Conservation (phyloP, 2,329 filamentous ascomycete genomes). For the Aspergillus nomiae region DNA sequence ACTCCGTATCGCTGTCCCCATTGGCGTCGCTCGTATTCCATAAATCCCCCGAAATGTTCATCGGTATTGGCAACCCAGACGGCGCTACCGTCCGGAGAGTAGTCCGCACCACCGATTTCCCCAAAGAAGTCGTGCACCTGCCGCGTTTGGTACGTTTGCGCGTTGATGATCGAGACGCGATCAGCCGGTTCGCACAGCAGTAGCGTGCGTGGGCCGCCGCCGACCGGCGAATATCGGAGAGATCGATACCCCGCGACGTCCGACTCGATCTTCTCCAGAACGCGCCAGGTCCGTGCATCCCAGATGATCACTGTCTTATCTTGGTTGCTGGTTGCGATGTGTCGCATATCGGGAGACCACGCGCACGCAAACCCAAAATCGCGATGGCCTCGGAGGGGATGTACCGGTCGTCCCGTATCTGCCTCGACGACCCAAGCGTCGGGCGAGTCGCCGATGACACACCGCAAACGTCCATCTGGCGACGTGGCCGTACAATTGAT, state of each 20-base stretch:
- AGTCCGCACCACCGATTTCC: conserved; percentile 48
- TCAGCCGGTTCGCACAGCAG: conserved; percentile 48
- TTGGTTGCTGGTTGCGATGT: conserved; percentile 50
- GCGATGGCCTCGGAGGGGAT: conserved; percentile 41
- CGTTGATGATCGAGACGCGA: conserved; percentile 47
- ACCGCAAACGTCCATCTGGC: conserved; percentile 45
- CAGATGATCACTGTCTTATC: conserved; percentile 50
- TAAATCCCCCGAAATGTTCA: conserved; percentile 46
- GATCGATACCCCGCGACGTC: conserved; percentile 49
- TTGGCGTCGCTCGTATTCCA: conserved; percentile 45
- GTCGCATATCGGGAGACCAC: conserved; percentile 51
- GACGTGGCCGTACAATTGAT: conserved; percentile 51
- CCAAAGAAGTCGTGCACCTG: conserved; percentile 51
- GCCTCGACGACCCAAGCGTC: conserved; percentile 47
- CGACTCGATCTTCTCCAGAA: conserved; percentile 43
- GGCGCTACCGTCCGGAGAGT: conserved; percentile 41
- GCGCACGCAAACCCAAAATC: conserved; percentile 51
- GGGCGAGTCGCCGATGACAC: conserved; percentile 47
- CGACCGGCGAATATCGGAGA: conserved; percentile 47
- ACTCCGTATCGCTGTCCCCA: conserved; percentile 40
- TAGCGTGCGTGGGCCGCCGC: conserved; percentile 45
- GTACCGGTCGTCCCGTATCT: conserved; percentile 43
- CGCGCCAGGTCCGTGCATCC: conserved; percentile 46
- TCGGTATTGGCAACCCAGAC: conserved; percentile 50
- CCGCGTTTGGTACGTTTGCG: conserved; percentile 43